These are phyloP conservation scores for Phycomyces blakesleeanus DNA, from an alignment of 192 early-diverging fungal species.

Conservation along the genomic window DNA sequence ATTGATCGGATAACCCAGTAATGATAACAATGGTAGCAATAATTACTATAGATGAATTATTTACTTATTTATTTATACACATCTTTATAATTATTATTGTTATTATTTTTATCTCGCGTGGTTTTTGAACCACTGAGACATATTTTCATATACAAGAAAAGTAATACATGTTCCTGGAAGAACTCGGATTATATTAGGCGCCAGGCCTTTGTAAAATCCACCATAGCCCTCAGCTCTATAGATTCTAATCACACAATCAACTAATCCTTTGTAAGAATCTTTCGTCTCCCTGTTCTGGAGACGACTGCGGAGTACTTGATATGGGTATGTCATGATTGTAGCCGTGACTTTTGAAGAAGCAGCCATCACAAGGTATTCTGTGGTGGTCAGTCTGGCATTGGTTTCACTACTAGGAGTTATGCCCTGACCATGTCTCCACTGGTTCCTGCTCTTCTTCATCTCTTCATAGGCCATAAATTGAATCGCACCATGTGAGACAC, in stretches of 20 bases:
- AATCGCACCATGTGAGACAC: conserved; percentile 93
- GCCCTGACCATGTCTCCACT: conserved; percentile 34
- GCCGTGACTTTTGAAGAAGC: conserved; percentile 84
- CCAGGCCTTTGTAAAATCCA: conserved; percentile 93
- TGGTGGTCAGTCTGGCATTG: conserved; percentile 42
- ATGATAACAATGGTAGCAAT: too few relatives aligned
- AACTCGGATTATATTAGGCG: conserved; percentile 82
- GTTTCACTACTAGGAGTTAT: conserved; percentile 7
- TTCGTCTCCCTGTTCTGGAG: conserved; percentile 61
- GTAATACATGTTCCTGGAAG: conserved; percentile 93
- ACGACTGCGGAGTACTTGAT: conserved; percentile 84
- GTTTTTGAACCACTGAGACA: conserved; percentile 42
- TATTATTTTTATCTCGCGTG: conserved; percentile 24
- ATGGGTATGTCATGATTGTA: conserved; percentile 86
- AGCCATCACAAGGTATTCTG: conserved; percentile 83
- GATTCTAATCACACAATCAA: conserved; percentile 70
- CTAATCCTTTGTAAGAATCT: conserved; percentile 65
- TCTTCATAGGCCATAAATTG: conserved; percentile 99
- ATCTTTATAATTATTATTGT: too few relatives aligned
- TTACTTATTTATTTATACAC: too few relatives aligned
- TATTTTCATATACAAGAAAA: conserved; percentile 92
- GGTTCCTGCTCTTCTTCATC: conserved; percentile 73
- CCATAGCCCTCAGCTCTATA: conserved; percentile 66
- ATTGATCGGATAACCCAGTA: too few relatives aligned
- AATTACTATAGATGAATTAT: background rate